Evolutionary conservation across 306 rosid genomes (phyloP).

Genomic region (Mimosa pudica): DNA sequence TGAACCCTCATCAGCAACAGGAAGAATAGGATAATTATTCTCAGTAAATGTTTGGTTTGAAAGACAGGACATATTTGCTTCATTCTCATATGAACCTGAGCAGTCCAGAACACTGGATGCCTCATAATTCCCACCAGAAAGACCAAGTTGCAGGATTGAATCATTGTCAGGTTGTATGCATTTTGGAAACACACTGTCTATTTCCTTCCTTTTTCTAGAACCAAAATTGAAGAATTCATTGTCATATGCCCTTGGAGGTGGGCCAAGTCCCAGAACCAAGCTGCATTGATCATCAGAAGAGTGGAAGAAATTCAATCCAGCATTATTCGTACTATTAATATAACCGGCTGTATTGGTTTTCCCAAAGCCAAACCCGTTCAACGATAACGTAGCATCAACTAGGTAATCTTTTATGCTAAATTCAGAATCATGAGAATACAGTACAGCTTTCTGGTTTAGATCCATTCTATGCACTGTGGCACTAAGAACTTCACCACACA

Average conservation of each 20-base stretch:
- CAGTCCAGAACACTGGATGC: conserved; percentile 1
- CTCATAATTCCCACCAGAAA: conserved; percentile 2
- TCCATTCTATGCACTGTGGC: neutral
- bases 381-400: neutral
- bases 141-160: conserved; percentile 15
- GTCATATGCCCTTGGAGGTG: neutral
- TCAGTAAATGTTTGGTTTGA: neutral
- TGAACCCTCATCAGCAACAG: conserved; percentile 1
- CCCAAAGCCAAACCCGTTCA: neutral
- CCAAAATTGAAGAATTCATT: neutral
- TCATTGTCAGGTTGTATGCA: neutral
- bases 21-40: neutral
- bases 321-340: neutral
- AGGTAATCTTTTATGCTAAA: neutral
- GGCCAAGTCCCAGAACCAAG: conserved; percentile 2
- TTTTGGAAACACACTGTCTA: neutral
- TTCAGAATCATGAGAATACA: neutral
- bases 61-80: neutral
- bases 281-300: conserved; percentile 4
- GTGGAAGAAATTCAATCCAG: neutral
- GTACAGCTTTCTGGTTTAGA: neutral
- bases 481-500: neutral
- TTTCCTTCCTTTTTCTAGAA: neutral
- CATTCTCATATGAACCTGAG: conserved; percentile 11
- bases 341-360: neutral